These are phyloP conservation scores for Cinnamomum micranthum DNA, from an alignment of 164 flowering plant genomes.

Conservation along the genomic window DNA sequence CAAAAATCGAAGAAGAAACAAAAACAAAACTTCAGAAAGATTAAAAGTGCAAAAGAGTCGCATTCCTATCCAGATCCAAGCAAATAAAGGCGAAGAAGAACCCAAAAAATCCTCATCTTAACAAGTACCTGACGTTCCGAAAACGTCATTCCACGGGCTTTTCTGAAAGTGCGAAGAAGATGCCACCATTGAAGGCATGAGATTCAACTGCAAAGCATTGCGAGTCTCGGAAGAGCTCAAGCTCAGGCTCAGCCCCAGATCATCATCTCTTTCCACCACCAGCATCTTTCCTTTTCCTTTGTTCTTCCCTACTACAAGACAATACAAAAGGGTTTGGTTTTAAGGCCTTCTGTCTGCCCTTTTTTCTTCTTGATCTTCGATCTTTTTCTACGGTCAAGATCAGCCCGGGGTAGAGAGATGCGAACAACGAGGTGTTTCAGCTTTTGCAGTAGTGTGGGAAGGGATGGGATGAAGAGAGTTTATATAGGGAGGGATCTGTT, in stretches of 20 bases:
- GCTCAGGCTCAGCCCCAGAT: slow-evolving; percentile 58
- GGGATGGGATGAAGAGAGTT: background rate
- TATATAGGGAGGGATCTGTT: background rate
- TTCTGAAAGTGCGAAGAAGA: background rate
- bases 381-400: background rate
- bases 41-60: background rate
- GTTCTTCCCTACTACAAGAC: background rate
- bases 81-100: background rate
- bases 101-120: background rate
- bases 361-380: too few species aligned
- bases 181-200: slow-evolving; percentile 5
- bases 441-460: background rate
- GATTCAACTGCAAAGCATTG: slow-evolving; percentile 5
- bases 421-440: background rate
- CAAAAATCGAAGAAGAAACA: background rate
- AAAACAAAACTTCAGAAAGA: background rate
- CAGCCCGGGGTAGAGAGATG: background rate
- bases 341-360: background rate
- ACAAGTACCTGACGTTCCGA: slow-evolving; percentile 1
- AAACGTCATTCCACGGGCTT: slow-evolving; percentile 1
- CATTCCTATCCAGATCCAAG: background rate
- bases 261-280: slow-evolving; percentile 53
- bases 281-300: slow-evolving; percentile 7
- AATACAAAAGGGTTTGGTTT: background rate
- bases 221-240: slow-evolving; percentile 7